Percentiles rank a stretch among this genome's conserved stretches.
Evolutionary conservation across 768 basidiomycete genomes (phyloP).

Genomic region (Russula vinacea): DNA sequence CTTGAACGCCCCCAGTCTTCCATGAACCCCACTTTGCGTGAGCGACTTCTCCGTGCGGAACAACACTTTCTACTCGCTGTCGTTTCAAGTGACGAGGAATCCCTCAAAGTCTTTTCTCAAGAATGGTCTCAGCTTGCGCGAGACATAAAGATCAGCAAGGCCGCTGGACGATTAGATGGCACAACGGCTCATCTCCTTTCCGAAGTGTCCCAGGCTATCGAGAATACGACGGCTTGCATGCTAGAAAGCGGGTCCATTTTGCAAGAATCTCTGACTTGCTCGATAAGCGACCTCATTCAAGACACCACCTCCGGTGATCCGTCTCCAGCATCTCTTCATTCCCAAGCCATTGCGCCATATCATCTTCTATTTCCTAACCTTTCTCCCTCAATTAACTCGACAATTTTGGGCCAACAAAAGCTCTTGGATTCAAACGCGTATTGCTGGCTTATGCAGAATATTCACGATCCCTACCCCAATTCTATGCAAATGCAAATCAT

Average conservation of each 20-base stretch:
- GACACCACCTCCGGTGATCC: background rate
- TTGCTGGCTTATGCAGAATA: constrained; percentile 31
- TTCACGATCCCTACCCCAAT: constrained; percentile 54
- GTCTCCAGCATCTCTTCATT: background rate
- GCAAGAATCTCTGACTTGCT: background rate
- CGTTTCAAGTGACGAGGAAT: background rate
- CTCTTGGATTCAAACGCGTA: constrained; percentile 8
- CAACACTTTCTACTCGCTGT: constrained; percentile 16
- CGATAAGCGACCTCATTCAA: background rate
- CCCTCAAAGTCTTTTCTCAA: background rate
- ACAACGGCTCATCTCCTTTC: background rate
- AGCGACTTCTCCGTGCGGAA: background rate
- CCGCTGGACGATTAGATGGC: background rate
- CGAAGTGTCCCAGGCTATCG: background rate
- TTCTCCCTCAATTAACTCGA: no score
- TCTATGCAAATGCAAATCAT: constrained; percentile 21
- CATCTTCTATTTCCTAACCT: background rate
- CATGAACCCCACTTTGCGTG: constrained; percentile 13
- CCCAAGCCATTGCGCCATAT: background rate
- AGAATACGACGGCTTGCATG: background rate
- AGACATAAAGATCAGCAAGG: background rate
- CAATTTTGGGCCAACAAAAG: constrained; percentile 1
- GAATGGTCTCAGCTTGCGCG: constrained; percentile 11
- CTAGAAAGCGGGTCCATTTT: constrained; percentile 1
- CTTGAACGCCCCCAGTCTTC: background rate